phyloP scores from a whole-genome alignment of 768 basidiomycete genomes.

The Kwoniella newhampshirensis region DNA sequence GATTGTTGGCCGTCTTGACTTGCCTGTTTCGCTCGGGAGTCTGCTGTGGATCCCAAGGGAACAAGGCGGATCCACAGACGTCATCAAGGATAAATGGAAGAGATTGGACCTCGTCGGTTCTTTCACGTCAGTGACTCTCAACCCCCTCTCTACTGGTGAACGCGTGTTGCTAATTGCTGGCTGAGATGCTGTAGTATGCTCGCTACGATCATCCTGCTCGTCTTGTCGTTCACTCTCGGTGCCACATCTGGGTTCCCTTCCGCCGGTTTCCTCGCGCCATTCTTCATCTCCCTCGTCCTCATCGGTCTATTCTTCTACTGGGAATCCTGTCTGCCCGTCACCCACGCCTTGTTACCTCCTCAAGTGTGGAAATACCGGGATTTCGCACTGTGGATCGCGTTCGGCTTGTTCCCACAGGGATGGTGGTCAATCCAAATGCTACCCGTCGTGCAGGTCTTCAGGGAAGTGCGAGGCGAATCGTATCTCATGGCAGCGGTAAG shows the following conservation, averaged over 20 bases:
- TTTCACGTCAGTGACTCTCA: conserved; percentile 11
- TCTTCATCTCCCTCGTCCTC: conserved; percentile 32
- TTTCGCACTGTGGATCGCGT: conserved; percentile 35
- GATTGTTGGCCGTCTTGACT: conserved; percentile 17
- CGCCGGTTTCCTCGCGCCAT: conserved; percentile 35
- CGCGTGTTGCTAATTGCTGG: conserved; percentile 16
- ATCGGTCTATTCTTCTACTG: conserved; percentile 38
- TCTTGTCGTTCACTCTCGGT: conserved; percentile 45
- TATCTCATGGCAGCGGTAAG: conserved; percentile 13
- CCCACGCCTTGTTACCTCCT: conserved; percentile 35
- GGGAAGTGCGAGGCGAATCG: neutral
- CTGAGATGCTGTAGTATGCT: conserved; percentile 14
- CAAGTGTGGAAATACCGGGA: conserved; percentile 41
- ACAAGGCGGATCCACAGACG: neutral
- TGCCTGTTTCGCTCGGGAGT: conserved; percentile 9
- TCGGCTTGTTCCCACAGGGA: conserved; percentile 30
- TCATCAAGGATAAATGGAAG: conserved; percentile 6
- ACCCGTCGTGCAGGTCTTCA: conserved; percentile 4
- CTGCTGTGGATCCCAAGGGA: conserved; percentile 27
- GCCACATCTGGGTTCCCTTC: conserved; percentile 37
- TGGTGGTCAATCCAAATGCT: conserved; percentile 26
- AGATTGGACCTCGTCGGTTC: conserved; percentile 20
- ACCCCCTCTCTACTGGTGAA: conserved; percentile 4
- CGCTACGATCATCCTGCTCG: conserved; percentile 35
- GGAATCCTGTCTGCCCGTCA: conserved; percentile 21